Evolutionary conservation across 352 stramenopile species (phyloP).

Genomic region (Pythium sp.): DNA sequence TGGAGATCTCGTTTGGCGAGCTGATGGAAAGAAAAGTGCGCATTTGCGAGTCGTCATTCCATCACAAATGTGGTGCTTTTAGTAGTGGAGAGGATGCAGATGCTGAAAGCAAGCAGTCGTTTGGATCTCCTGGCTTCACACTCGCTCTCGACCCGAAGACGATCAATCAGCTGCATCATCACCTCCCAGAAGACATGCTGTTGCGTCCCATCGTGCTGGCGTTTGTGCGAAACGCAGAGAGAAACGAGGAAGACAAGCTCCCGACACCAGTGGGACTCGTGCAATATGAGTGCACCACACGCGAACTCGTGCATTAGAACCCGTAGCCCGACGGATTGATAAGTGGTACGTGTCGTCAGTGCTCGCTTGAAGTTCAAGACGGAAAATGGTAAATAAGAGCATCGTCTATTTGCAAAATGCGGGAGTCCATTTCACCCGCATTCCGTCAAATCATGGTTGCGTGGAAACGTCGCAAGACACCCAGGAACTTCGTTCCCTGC

Average conservation of each 20-base stretch:
- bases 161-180: constrained; percentile 5
- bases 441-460: too few relatives aligned
- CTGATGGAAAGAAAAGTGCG: constrained; percentile 15
- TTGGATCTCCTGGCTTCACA: background rate
- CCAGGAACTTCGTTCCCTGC: too few relatives aligned
- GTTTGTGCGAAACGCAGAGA: constrained; percentile 7
- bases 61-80: constrained; percentile 2
- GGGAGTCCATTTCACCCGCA: too few relatives aligned
- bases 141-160: constrained; percentile 6
- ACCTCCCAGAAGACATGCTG: constrained; percentile 4
- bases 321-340: background rate
- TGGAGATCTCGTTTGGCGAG: constrained; percentile 16
- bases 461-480: too few relatives aligned
- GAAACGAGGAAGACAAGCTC: background rate
- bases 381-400: background rate
- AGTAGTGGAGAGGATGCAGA: too few relatives aligned
- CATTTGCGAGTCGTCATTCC: constrained; percentile 19
- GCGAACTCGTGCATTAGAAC: constrained; percentile 2
- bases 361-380: background rate
- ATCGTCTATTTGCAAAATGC: constrained; percentile 7
- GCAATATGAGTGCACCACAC: constrained; percentile 11
- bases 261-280: constrained; percentile 2
- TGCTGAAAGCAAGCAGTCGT: background rate
- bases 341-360: background rate
- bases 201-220: background rate